Evolutionary conservation across 805 yeast genomes (phyloP).

Genomic region (Blastobotrys mokoenaii): DNA sequence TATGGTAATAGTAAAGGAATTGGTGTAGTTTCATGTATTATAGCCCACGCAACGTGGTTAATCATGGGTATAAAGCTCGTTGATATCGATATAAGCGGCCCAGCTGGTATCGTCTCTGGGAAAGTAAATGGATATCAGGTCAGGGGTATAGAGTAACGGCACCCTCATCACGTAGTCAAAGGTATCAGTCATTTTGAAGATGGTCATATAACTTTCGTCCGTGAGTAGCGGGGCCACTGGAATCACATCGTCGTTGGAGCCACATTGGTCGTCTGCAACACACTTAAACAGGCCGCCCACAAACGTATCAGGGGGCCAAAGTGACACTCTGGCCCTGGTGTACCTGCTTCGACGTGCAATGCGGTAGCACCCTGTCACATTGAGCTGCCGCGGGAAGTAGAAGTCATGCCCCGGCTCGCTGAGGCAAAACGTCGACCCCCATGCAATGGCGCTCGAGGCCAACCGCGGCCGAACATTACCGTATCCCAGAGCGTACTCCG

Average conservation of each 20-base stretch:
- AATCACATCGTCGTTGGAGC: conserved; percentile 10
- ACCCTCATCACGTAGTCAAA: conserved; percentile 37
- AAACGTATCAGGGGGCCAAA: conserved; percentile 47
- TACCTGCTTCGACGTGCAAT: conserved; percentile 41
- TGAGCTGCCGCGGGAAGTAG: not conserved
- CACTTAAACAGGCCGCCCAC: conserved; percentile 61
- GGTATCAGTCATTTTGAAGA: conserved; percentile 25
- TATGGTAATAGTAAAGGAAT: too few species aligned
- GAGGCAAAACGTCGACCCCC: conserved; percentile 12
- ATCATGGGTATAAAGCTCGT: conserved; percentile 35
- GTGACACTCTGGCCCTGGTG: conserved; percentile 40
- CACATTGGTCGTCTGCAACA: conserved; percentile 3
- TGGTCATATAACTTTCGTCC: conserved; percentile 28
- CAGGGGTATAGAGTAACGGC: conserved; percentile 48
- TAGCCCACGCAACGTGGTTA: too few species aligned
- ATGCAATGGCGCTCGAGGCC: conserved; percentile 2
- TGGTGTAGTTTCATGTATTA: too few species aligned
- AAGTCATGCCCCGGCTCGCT: not conserved
- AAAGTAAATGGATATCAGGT: conserved; percentile 23
- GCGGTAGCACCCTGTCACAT: conserved; percentile 37
- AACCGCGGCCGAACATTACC: not conserved
- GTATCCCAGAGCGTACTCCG: conserved; percentile 6
- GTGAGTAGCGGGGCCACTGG: conserved; percentile 51
- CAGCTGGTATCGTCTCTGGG: conserved; percentile 7
- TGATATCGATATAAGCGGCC: conserved; percentile 29